phyloP scores from a whole-genome alignment of 345 rosid species.

The Kandelia obovata region DNA sequence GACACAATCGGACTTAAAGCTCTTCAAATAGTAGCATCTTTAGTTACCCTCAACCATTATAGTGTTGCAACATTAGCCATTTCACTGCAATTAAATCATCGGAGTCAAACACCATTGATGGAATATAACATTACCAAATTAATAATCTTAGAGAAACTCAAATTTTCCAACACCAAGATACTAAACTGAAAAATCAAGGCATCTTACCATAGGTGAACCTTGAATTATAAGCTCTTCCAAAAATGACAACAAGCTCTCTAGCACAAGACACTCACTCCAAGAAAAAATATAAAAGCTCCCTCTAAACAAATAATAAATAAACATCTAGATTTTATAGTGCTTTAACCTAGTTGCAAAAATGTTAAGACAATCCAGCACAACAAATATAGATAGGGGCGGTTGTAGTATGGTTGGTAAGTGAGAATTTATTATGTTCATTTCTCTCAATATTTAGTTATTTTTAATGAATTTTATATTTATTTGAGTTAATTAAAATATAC shows the following conservation, averaged over 20 bases:
- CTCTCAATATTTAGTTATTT: too few species aligned
- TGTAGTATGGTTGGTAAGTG: constrained; percentile 26
- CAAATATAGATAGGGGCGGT: constrained; percentile 40
- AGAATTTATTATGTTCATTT: too few species aligned
- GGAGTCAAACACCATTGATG: constrained; percentile 11
- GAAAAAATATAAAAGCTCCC: too few species aligned
- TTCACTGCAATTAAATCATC: constrained; percentile 82
- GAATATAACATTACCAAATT: background rate
- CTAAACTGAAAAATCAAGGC: constrained; percentile 27
- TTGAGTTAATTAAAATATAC: too few species aligned
- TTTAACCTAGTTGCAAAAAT: too few species aligned
- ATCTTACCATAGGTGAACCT: constrained; percentile 92
- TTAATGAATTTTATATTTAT: too few species aligned
- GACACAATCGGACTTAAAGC: constrained; percentile 39
- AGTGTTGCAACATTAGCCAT: constrained; percentile 89
- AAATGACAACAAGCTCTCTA: constrained; percentile 81
- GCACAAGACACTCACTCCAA: constrained; percentile 24
- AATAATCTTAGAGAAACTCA: constrained; percentile 6
- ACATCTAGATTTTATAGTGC: too few species aligned
- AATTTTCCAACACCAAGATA: background rate
- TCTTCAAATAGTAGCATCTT: constrained; percentile 90
- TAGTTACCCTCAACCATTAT: constrained; percentile 69
- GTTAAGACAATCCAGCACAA: background rate
- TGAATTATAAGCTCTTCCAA: constrained; percentile 95
- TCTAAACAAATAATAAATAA: too few species aligned